phyloP scores from a whole-genome alignment of 345 rosid genomes.

The Eucalyptus polybractea region DNA sequence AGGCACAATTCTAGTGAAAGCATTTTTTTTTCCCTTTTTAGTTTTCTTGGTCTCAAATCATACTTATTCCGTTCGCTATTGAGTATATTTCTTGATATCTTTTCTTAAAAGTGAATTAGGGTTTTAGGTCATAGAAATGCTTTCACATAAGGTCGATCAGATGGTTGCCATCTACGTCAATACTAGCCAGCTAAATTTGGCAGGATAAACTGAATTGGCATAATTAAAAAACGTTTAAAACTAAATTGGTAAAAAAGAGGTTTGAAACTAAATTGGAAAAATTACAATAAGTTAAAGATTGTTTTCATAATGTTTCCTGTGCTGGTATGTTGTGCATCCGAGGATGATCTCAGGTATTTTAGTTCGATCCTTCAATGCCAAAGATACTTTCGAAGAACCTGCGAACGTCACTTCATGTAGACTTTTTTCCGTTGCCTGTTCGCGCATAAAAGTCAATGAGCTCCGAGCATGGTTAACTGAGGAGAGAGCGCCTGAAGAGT shows the following conservation, averaged over 20 bases:
- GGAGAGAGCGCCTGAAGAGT: neutral
- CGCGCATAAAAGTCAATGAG: neutral
- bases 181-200: rapidly evolving
- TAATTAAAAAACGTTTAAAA: rapidly evolving
- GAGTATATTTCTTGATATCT: too few relatives aligned
- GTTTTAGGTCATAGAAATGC: too few relatives aligned
- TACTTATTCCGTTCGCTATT: too few relatives aligned
- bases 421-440: neutral
- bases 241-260: rapidly evolving
- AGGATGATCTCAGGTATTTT: neutral
- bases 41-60: too few relatives aligned
- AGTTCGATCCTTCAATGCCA: neutral
- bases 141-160: rapidly evolving
- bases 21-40: too few relatives aligned
- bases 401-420: neutral
- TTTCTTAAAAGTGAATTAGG: too few relatives aligned
- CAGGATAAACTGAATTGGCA: rapidly evolving
- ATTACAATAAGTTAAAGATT: too few relatives aligned
- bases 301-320: rapidly evolving
- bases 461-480: neutral
- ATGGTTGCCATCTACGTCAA: rapidly evolving
- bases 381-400: neutral
- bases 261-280: too few relatives aligned
- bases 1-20: too few relatives aligned
- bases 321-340: neutral